These are phyloP conservation scores for Xylaria sp. DNA, from an alignment of 495 filamentous ascomycete genomes.

Conservation along the genomic window DNA sequence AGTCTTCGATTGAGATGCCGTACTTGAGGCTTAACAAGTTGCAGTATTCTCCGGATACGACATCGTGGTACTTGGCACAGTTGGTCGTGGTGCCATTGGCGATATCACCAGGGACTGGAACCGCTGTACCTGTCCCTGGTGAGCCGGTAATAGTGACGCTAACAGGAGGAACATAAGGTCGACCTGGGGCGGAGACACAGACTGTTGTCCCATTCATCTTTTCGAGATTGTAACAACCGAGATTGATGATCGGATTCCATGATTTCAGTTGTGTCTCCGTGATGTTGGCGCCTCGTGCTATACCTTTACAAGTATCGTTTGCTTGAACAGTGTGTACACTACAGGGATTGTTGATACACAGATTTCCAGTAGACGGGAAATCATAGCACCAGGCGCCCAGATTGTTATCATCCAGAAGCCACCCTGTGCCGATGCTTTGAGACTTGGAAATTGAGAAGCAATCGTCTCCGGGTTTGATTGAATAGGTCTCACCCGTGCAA, in stretches of 20 bases:
- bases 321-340: neutral
- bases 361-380: neutral
- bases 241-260: too few relatives aligned
- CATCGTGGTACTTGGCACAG: too few relatives aligned
- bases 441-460: neutral
- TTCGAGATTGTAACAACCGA: too few relatives aligned
- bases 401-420: neutral
- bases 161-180: too few relatives aligned
- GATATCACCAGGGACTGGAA: constrained; percentile 31
- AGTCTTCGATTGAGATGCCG: constrained; percentile 38
- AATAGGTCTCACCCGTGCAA: neutral
- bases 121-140: constrained; percentile 8
- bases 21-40: constrained; percentile 36
- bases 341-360: neutral
- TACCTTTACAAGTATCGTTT: neutral
- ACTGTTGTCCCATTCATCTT: too few relatives aligned
- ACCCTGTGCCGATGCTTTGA: neutral
- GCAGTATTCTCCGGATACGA: constrained; percentile 47
- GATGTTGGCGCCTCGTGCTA: neutral
- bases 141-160: too few relatives aligned
- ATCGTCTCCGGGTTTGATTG: neutral
- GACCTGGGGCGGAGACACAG: too few relatives aligned
- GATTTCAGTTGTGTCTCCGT: neutral
- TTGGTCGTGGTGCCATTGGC: constrained; percentile 16
- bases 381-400: neutral